Base-by-base conservation (phyloP, 2,329 filamentous ascomycete genomes). In the Hypomyces rosellus region DNA sequence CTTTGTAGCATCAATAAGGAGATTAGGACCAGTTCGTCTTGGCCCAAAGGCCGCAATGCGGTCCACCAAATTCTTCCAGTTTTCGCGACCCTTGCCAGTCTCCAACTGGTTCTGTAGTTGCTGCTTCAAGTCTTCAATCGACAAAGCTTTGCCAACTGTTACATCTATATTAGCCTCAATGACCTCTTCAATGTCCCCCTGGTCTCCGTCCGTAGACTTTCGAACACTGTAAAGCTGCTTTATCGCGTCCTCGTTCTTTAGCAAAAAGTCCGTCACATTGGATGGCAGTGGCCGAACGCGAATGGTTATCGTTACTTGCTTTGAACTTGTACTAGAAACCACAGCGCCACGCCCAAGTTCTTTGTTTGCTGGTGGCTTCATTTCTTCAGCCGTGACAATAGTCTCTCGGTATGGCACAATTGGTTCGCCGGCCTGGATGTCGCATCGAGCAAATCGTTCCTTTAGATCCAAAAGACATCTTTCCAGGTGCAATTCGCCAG, bases 351-450 rank as follows among this genome's bases (percentile, higher is more conserved):
- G 80, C 1, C 91, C 91, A 15, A 96, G 76, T 12, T 95, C 88
- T 56, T 91, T 86, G 67, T 95, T 89, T 52, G 78, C 88, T 0
- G 89, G 87, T 1, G 90, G 84, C 20, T 90, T 85, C 93, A 99
- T 99, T 68, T 99, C 93, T 36, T 90, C 82, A 1, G 85, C 88
- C 22, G 82, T 80, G 38, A 96, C 84, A 52, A 95, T 96, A 0
- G 89, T 93, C 70, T 99, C 93, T 50, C 91, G 80, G 68, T 96
- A 99, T 0, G 93, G 93, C 13, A 99, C 93, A 54, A 99, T 97
- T 1, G 93, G 88, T 40, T 89, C 88, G 50, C 93, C 91, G 25
- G 89, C 89, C 63, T 97, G 92, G 47, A 99, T 91, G 58, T 97
- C 92, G 64, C 95, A 97, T 56, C 83, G 85, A 5, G 93, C 92